These are phyloP conservation scores for Euphrasia arctica DNA, from an alignment of 305 asterid genomes.

Conservation along the genomic window DNA sequence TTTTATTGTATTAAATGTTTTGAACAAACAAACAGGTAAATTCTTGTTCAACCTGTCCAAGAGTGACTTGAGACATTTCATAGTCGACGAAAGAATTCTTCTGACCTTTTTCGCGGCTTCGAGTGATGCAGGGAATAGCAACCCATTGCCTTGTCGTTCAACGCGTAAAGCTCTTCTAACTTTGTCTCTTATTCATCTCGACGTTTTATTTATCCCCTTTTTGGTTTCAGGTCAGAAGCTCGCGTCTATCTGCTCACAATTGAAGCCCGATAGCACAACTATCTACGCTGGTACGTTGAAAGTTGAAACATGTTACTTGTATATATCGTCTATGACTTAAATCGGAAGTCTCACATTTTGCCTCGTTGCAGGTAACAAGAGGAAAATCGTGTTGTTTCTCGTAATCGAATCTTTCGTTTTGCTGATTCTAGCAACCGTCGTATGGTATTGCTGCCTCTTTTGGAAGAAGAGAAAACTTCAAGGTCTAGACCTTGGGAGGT, in stretches of 20 bases:
- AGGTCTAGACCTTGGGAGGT: slow-evolving; percentile 58
- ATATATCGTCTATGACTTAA: background rate
- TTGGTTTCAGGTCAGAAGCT: slow-evolving; percentile 62
- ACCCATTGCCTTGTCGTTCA: slow-evolving; percentile 57
- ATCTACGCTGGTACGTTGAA: slow-evolving; percentile 47
- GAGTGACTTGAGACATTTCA: slow-evolving; percentile 66
- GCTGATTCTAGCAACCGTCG: slow-evolving; percentile 52
- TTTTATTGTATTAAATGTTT: background rate
- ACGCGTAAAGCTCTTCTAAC: slow-evolving; percentile 48
- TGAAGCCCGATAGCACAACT: slow-evolving; percentile 38
- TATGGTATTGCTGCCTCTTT: slow-evolving; percentile 58
- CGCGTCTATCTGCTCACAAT: slow-evolving; percentile 72
- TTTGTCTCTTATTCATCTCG: background rate
- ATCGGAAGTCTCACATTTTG: background rate
- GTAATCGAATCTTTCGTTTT: slow-evolving; percentile 59
- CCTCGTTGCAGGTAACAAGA: slow-evolving; percentile 58
- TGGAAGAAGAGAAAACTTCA: slow-evolving; percentile 93
- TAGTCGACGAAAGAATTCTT: slow-evolving; percentile 65
- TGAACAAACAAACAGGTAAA: slow-evolving; percentile 43
- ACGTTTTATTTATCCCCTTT: background rate
- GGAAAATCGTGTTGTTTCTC: slow-evolving; percentile 54
- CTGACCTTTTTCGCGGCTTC: slow-evolving; percentile 62
- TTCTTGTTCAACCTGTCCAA: slow-evolving; percentile 44
- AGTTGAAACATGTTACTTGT: background rate
- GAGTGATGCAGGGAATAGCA: slow-evolving; percentile 73